phyloP scores from a whole-genome alignment of 1,284 basidiomycete genomes.

The Hymenochaete sp. region DNA sequence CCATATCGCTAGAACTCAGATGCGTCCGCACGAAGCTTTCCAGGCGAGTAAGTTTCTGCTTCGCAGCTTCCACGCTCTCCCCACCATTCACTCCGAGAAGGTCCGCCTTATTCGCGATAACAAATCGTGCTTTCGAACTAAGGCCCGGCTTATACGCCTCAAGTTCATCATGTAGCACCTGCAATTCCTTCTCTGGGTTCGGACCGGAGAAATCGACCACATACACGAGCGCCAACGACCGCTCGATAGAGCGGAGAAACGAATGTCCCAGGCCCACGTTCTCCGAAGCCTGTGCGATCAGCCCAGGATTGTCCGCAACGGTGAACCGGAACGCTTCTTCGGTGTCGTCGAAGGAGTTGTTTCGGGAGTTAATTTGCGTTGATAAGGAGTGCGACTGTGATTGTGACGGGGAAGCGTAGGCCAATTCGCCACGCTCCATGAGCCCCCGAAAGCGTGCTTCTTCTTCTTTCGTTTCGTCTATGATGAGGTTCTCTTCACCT shows the following conservation, averaged over 20 bases:
- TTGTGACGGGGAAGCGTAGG: too few relatives aligned
- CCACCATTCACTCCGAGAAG: slow-evolving; percentile 46
- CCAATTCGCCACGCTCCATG: slow-evolving; percentile 44
- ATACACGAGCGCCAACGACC: slow-evolving; percentile 83
- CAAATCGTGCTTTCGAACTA: slow-evolving; percentile 65
- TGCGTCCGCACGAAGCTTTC: slow-evolving; percentile 46
- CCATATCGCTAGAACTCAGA: slow-evolving; percentile 26
- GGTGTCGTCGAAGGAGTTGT: slow-evolving; percentile 29
- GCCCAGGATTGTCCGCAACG: slow-evolving; percentile 95
- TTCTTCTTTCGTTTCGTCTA: slow-evolving; percentile 68
- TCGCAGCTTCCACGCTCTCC: slow-evolving; percentile 40
- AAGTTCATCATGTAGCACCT: slow-evolving; percentile 68
- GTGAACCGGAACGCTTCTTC: slow-evolving; percentile 79
- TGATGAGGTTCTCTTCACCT: slow-evolving; percentile 40
- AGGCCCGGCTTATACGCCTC: slow-evolving; percentile 81
- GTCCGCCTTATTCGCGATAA: slow-evolving; percentile 95
- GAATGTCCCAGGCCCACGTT: slow-evolving; percentile 92
- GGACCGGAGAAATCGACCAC: slow-evolving; percentile 81
- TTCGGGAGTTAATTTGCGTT: slow-evolving; percentile 43
- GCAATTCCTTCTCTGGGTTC: slow-evolving; percentile 70
- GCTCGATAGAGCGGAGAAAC: slow-evolving; percentile 89
- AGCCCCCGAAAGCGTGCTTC: slow-evolving; percentile 37
- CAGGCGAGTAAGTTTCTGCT: slow-evolving; percentile 45
- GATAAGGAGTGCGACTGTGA: too few relatives aligned
- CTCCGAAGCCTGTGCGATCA: slow-evolving; percentile 77